phyloP scores from a whole-genome alignment of 2,329 filamentous ascomycete genomes.

The Hypocreales sp. region DNA sequence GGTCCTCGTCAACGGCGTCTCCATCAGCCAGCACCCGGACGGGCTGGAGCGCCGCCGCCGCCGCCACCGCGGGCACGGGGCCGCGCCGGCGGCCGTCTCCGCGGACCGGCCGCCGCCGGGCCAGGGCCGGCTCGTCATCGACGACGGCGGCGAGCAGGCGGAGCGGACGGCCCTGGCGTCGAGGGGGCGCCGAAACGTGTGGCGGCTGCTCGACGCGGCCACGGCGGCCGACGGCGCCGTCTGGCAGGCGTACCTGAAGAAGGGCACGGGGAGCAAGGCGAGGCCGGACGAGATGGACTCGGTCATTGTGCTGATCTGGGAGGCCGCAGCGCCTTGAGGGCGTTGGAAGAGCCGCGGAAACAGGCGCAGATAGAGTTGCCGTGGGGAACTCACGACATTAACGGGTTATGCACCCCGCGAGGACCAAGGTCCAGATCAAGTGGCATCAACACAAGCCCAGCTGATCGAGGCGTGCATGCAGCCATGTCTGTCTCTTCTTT shows the following conservation, averaged over 20 bases:
- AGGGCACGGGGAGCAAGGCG: slow-evolving; percentile 6
- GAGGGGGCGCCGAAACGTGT: slow-evolving; percentile 21
- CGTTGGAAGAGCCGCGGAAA: too few species aligned
- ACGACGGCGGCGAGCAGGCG: slow-evolving; percentile 1
- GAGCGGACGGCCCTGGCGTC: slow-evolving; percentile 13
- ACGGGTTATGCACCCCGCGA: too few species aligned
- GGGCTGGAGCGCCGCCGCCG: slow-evolving; percentile 10
- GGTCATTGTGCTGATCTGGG: slow-evolving; percentile 25
- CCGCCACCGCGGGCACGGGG: neutral
- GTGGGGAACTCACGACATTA: too few species aligned
- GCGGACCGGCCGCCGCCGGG: too few species aligned
- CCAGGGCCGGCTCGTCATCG: neutral
- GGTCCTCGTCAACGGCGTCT: slow-evolving; percentile 31
- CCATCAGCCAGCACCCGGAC: slow-evolving; percentile 25
- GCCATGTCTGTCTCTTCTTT: too few species aligned
- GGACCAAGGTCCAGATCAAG: too few species aligned
- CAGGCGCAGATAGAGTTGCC: too few species aligned
- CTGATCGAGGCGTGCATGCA: too few species aligned
- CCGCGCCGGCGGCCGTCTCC: neutral
- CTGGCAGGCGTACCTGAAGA: slow-evolving; percentile 31
- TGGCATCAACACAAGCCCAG: too few species aligned
- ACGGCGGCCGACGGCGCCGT: slow-evolving; percentile 19
- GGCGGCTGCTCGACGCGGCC: slow-evolving; percentile 24
- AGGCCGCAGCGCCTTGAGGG: too few species aligned
- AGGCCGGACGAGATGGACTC: slow-evolving; percentile 18